Base-by-base conservation (phyloP, 1,284 basidiomycete genomes). In the Cryptococcus maquisensis region DNA sequence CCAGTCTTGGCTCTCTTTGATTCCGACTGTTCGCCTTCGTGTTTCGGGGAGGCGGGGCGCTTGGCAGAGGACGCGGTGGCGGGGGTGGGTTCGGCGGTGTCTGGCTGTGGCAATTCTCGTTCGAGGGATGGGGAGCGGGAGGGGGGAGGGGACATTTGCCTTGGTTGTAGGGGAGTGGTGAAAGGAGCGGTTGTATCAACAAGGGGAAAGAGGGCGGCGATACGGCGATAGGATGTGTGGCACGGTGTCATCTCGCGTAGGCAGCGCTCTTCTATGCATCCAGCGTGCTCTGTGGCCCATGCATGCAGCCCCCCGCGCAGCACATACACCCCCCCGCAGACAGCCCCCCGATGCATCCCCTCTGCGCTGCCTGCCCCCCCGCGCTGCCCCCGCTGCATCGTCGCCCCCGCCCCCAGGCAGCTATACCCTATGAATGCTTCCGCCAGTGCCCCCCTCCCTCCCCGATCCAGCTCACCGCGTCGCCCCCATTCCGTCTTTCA, bases 101-200 rank as follows among this genome's bases (percentile, higher is more conserved):
- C 24, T 26, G 47, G 40, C 24, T 26, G 47, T 26, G 38, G 47
- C 28, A 20, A n/a, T n/a, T n/a, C n/a, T n/a, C n/a, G n/a, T n/a
- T n/a, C n/a, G 10, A 15, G 52, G 39, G 20, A 52, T 49, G 42
- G 49, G 49, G 54, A 49, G 32, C 52, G 23, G 32, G 50, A 43
- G n/a, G 51, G 47, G 21, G 51, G 45, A 42, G 52, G 46, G 39
- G 56, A 58, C 57, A 59, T 55, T 21, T 42, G 41, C 26, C 18
- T 45, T 32, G 35, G 42, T 23, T 5, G 20, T 51, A 36, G 48
- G 20, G 37, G 23, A 32, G 24, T 42, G 49, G 35, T 46, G 48
- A 45, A 21, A 24, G 37, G 40, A 47, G 38, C 21, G 38, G 39
- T 5, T 4, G 39, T 4, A 13, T 23, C 8, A 35, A 24, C 35